Evolutionary conservation across 805 yeast species (phyloP).

Genomic region (Saccharomycopsis sp.): DNA sequence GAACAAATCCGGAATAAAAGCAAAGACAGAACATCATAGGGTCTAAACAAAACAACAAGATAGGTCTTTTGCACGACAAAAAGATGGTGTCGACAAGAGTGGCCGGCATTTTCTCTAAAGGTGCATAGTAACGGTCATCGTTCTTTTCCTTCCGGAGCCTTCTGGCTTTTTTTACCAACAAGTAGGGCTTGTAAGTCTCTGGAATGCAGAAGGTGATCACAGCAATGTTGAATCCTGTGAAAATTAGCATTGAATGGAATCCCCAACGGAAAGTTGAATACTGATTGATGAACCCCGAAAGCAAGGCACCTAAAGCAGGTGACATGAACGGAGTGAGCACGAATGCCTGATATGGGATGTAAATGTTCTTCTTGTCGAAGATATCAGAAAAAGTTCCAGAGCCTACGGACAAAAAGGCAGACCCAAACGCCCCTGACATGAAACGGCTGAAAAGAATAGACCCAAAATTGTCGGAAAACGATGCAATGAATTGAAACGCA

Average conservation of each 20-base stretch:
- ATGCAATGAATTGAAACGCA: slow-evolving; percentile 14
- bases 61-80: slow-evolving; percentile 46
- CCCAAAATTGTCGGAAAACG: slow-evolving; percentile 16
- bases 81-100: slow-evolving; percentile 33
- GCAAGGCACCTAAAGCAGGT: slow-evolving; percentile 53
- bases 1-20: slow-evolving; percentile 54
- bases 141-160: slow-evolving; percentile 47
- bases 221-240: slow-evolving; percentile 43
- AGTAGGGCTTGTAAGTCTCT: slow-evolving; percentile 55
- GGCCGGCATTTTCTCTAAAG: slow-evolving; percentile 47
- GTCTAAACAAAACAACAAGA: slow-evolving; percentile 35
- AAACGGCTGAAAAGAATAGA: slow-evolving; percentile 15
- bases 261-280: slow-evolving; percentile 56
- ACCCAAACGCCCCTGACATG: slow-evolving; percentile 17
- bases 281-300: slow-evolving; percentile 52
- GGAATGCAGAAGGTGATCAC: slow-evolving; percentile 38
- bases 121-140: slow-evolving; percentile 48
- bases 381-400: slow-evolving; percentile 41
- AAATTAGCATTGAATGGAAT: slow-evolving; percentile 48
- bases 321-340: slow-evolving; percentile 47
- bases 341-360: slow-evolving; percentile 50
- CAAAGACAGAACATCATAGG: slow-evolving; percentile 63
- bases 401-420: slow-evolving; percentile 16
- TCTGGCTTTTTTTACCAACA: slow-evolving; percentile 42
- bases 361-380: slow-evolving; percentile 45